phyloP scores from a whole-genome alignment of 2,329 filamentous ascomycete species.

The Clonostachys rosea region DNA sequence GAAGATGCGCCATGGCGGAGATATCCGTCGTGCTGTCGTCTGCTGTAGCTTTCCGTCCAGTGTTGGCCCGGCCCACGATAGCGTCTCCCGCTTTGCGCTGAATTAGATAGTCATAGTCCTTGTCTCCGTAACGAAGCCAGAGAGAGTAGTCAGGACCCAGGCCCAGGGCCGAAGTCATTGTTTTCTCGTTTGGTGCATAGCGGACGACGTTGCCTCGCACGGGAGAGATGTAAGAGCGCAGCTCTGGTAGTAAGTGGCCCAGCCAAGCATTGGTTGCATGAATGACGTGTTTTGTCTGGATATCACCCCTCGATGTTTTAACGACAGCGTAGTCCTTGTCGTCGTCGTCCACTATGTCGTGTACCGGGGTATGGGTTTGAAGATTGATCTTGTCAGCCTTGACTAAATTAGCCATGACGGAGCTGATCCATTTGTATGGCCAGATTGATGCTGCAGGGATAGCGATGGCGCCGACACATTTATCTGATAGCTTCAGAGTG shows the following conservation, averaged over 20 bases:
- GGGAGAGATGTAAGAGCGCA: conserved; percentile 8
- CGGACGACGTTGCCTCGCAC: conserved; percentile 5
- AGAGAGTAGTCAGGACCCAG: conserved; percentile 5
- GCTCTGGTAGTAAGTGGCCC: background rate
- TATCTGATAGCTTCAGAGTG: no score
- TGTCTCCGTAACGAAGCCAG: conserved; percentile 9
- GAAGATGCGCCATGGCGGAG: conserved; percentile 4
- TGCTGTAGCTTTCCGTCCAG: conserved; percentile 6
- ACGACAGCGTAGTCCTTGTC: no score
- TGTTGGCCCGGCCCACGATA: conserved; percentile 9
- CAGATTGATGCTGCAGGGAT: no score
- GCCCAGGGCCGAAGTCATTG: background rate
- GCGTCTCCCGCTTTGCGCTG: conserved; percentile 8
- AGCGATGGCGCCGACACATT: conserved; percentile 10
- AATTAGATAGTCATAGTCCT: conserved; percentile 17
- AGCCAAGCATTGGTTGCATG: no score
- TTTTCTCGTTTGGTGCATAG: background rate
- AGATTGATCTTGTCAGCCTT: background rate
- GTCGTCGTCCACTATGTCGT: no score
- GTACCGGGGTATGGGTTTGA: no score
- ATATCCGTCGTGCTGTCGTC: conserved; percentile 8
- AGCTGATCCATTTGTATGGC: no score
- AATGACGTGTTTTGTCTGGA: no score
- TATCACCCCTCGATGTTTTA: no score
- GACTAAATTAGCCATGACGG: no score